phyloP scores from a whole-genome alignment of 1,284 basidiomycete genomes.

The Rhodotorula sp. region DNA sequence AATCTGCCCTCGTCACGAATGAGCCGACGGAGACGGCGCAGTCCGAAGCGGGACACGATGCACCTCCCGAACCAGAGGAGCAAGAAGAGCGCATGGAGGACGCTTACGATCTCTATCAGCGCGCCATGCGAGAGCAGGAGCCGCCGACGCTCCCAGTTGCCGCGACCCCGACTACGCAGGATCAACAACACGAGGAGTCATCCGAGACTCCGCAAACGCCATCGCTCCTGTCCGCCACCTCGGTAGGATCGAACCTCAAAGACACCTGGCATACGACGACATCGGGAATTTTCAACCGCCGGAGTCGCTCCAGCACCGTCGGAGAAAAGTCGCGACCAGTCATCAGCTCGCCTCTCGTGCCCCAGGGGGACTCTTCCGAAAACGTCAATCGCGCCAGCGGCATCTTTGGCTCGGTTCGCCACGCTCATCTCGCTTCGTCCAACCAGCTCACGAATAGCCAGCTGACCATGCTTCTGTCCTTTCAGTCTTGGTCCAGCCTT shows the following conservation, averaged over 20 bases:
- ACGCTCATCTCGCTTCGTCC: not conserved
- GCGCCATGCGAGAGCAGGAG: constrained; percentile 34
- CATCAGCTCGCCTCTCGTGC: constrained; percentile 37
- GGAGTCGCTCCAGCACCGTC: constrained; percentile 43
- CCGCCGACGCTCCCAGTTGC: constrained; percentile 1
- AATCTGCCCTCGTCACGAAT: constrained; percentile 37
- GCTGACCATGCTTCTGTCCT: not conserved
- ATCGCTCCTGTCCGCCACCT: not conserved
- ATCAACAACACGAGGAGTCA: not conserved
- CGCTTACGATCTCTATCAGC: constrained; percentile 65
- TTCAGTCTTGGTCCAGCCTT: constrained; percentile 82
- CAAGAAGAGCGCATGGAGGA: constrained; percentile 66
- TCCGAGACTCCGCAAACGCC: not conserved
- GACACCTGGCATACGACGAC: constrained; percentile 29
- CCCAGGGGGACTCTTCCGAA: not conserved
- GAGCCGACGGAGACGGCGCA: constrained; percentile 7
- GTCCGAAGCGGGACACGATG: constrained; percentile 47
- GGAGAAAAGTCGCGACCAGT: constrained; percentile 42
- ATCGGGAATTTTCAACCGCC: constrained; percentile 12
- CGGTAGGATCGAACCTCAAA: constrained; percentile 11
- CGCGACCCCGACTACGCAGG: not conserved
- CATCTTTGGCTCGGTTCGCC: constrained; percentile 34
- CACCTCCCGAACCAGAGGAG: constrained; percentile 46
- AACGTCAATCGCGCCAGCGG: constrained; percentile 54
- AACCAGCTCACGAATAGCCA: not conserved